These are phyloP conservation scores for Rhodotorula mucilaginosa DNA, from an alignment of 1,284 basidiomycete species.

Conservation along the genomic window DNA sequence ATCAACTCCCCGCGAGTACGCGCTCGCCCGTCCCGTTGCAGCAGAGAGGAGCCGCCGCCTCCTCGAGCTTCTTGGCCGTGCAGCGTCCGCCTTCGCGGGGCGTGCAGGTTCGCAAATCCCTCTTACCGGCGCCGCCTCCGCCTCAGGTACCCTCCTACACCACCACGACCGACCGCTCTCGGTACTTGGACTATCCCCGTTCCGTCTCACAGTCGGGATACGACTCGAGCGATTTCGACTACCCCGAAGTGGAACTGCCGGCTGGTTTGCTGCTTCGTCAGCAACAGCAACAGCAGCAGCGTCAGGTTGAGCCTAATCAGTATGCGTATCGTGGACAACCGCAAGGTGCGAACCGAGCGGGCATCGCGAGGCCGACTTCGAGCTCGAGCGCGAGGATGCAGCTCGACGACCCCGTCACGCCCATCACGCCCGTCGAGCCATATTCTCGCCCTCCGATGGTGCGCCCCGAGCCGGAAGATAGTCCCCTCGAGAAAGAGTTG, in stretches of 20 bases:
- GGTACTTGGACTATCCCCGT: not conserved
- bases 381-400: slow-evolving; percentile 13
- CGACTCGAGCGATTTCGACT: slow-evolving; percentile 14
- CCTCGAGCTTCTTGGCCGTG: not conserved
- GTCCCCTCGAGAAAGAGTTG: slow-evolving; percentile 29
- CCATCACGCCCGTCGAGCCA: not conserved
- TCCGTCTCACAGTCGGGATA: slow-evolving; percentile 18
- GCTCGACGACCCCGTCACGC: slow-evolving; percentile 1
- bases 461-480: slow-evolving; percentile 6
- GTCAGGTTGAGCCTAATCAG: not conserved
- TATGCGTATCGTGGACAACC: not conserved
- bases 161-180: not conserved
- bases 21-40: not conserved
- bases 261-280: not conserved
- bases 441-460: not conserved
- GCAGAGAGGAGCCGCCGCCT: not conserved
- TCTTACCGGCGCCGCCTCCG: not conserved
- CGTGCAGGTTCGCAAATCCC: not conserved
- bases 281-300: not conserved
- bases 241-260: not conserved
- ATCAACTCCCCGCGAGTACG: not conserved
- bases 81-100: slow-evolving; percentile 11
- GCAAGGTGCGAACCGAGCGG: not conserved
- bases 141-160: not conserved
- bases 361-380: slow-evolving; percentile 11